phyloP scores from a whole-genome alignment of 257 asterid species.

The Solanum ossicruentum region DNA sequence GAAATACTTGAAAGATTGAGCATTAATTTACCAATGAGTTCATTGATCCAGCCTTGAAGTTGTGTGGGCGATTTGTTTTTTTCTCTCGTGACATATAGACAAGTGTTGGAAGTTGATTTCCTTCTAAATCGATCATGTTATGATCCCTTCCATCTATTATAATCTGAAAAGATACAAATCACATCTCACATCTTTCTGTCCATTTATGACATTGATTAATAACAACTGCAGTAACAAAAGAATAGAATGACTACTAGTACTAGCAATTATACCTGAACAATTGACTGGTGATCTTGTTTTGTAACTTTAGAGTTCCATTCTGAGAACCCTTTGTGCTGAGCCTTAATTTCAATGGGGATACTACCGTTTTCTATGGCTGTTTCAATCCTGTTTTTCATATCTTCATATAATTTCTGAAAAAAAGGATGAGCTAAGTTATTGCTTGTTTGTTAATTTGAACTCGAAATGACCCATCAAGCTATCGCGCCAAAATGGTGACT shows the following conservation, averaged over 20 bases:
- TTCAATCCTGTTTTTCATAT: conserved; percentile 50
- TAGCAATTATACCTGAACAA: conserved; percentile 46
- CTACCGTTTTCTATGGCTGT: conserved; percentile 16
- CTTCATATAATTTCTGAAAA: conserved; percentile 45
- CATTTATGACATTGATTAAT: neutral
- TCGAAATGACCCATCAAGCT: neutral
- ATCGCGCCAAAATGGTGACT: neutral
- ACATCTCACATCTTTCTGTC: neutral
- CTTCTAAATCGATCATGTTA: conserved; percentile 15
- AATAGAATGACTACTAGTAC: neutral
- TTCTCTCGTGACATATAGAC: conserved; percentile 52
- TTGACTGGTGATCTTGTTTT: conserved; percentile 61
- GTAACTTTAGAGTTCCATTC: conserved; percentile 40
- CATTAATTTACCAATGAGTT: conserved; percentile 34
- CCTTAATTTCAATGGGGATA: conserved; percentile 22
- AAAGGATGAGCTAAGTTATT: neutral
- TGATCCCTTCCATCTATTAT: conserved; percentile 25
- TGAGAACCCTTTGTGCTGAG: conserved; percentile 44
- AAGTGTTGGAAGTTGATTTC: conserved; percentile 32
- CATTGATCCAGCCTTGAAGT: conserved; percentile 64
- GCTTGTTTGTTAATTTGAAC: too few relatives aligned
- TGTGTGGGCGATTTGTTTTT: conserved; percentile 27
- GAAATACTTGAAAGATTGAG: neutral
- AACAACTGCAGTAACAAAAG: neutral
- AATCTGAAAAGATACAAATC: conserved; percentile 11